Evolutionary conservation across 768 basidiomycete genomes (phyloP).

Genomic region (Boletus subparvulus): DNA sequence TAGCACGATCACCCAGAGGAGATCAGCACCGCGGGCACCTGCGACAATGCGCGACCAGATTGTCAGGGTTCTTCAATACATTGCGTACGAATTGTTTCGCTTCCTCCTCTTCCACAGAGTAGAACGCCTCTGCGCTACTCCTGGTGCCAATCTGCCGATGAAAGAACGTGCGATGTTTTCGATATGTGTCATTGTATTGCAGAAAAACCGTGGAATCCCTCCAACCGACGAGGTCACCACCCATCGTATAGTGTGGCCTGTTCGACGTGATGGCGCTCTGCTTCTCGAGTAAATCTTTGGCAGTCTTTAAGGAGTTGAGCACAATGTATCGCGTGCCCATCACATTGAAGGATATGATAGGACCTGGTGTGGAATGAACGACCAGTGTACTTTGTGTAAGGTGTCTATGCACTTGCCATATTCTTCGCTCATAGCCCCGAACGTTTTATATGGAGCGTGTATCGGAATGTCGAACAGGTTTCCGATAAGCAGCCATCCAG

Average conservation of each 20-base stretch:
- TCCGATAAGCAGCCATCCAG: slow-evolving; percentile 43
- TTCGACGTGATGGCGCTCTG: slow-evolving; percentile 2
- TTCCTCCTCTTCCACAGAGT: slow-evolving; percentile 3
- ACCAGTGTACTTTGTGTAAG: background rate
- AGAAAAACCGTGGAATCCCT: background rate
- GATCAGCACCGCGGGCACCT: background rate
- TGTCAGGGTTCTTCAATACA: background rate
- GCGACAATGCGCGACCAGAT: slow-evolving; percentile 3
- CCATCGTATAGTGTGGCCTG: slow-evolving; percentile 11
- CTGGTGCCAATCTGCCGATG: slow-evolving; percentile 8
- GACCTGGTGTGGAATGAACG: slow-evolving; percentile 18
- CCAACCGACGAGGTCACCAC: slow-evolving; percentile 24
- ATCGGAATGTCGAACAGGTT: slow-evolving; percentile 57
- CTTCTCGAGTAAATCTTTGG: slow-evolving; percentile 14
- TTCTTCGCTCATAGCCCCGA: slow-evolving; percentile 37
- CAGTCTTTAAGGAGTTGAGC: slow-evolving; percentile 44
- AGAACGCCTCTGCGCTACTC: slow-evolving; percentile 1
- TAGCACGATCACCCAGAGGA: background rate
- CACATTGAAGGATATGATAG: slow-evolving; percentile 16
- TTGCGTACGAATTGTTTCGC: slow-evolving; percentile 2
- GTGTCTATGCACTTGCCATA: slow-evolving; percentile 40
- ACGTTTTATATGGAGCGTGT: slow-evolving; percentile 49
- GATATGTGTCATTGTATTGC: slow-evolving; percentile 7
- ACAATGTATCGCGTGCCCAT: slow-evolving; percentile 48
- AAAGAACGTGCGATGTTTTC: slow-evolving; percentile 9